phyloP scores from a whole-genome alignment of 2,329 filamentous ascomycete species.

The Arachnomyces sp. region DNA sequence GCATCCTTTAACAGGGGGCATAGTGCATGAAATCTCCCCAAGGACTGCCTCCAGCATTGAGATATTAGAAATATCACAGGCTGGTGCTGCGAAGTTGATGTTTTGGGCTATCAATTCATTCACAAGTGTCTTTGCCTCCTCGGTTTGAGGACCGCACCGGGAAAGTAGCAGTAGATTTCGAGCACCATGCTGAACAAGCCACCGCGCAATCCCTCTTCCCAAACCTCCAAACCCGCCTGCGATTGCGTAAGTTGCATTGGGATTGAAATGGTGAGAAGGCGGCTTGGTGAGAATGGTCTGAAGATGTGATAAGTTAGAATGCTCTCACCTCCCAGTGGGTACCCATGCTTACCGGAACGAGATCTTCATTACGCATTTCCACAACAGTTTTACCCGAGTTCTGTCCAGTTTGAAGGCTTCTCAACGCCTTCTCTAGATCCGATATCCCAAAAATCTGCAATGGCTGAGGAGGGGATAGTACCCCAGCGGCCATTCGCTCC shows the following conservation, averaged over 20 bases:
- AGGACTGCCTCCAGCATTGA: neutral
- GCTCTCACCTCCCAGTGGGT: no score
- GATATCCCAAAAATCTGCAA: constrained; percentile 9
- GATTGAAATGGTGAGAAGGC: constrained; percentile 1
- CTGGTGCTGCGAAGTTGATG: constrained; percentile 2
- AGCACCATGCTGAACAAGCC: constrained; percentile 44
- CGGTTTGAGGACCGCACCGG: constrained; percentile 35
- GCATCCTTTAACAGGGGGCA: constrained; percentile 15
- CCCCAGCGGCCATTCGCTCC: constrained; percentile 6
- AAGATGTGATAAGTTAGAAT: no score
- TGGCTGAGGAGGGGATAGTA: constrained; percentile 6
- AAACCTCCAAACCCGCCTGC: constrained; percentile 51
- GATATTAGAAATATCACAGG: constrained; percentile 10
- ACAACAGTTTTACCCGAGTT: constrained; percentile 19
- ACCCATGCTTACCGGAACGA: constrained; percentile 4
- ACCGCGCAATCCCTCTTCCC: constrained; percentile 44
- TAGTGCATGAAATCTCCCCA: neutral
- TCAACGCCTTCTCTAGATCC: constrained; percentile 15
- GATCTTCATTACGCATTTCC: constrained; percentile 1
- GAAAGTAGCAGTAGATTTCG: constrained; percentile 47
- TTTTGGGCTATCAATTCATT: constrained; percentile 9
- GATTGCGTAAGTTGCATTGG: constrained; percentile 44
- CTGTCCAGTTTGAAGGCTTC: constrained; percentile 24
- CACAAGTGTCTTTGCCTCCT: constrained; percentile 10
- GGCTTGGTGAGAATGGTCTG: no score